Evolutionary conservation across 805 yeast genomes (phyloP).

Genomic region (Hanseniaspora thailandica): DNA sequence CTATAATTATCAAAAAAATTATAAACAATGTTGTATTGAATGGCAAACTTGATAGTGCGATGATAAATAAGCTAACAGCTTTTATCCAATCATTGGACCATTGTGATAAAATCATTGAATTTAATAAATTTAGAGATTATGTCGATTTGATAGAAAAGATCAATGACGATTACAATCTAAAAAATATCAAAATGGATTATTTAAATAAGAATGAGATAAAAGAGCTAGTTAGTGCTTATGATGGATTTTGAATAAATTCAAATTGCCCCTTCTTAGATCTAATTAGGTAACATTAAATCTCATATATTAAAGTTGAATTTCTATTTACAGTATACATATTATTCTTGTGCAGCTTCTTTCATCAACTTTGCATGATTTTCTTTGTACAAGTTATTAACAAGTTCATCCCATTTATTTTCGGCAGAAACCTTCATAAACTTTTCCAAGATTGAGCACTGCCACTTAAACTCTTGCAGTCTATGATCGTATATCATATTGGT

Average conservation of each 20-base stretch:
- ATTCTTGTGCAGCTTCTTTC: background rate
- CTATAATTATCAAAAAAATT: background rate
- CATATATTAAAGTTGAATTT: background rate
- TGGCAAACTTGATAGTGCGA: background rate
- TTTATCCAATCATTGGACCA: background rate
- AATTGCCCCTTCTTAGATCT: no score
- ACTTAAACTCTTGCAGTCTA: conserved; percentile 28
- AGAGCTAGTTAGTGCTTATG: background rate
- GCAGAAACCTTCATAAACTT: conserved; percentile 6
- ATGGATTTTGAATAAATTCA: no score
- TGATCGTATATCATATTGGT: conserved; percentile 93
- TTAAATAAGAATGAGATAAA: background rate
- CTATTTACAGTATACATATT: background rate
- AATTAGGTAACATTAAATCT: no score
- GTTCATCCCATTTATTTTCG: conserved; percentile 13
- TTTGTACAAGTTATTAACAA: background rate
- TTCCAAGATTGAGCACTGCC: conserved; percentile 9
- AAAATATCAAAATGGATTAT: background rate
- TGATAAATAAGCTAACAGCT: background rate
- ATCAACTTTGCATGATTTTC: background rate
- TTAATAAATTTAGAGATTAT: background rate
- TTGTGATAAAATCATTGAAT: background rate
- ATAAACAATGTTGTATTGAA: background rate
- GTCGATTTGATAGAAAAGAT: background rate
- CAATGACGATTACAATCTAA: background rate